Percentiles rank a stretch among this genome's conserved stretches.
Conservation (phyloP, 2,329 filamentous ascomycete species). For the Talaromyces sp. region DNA sequence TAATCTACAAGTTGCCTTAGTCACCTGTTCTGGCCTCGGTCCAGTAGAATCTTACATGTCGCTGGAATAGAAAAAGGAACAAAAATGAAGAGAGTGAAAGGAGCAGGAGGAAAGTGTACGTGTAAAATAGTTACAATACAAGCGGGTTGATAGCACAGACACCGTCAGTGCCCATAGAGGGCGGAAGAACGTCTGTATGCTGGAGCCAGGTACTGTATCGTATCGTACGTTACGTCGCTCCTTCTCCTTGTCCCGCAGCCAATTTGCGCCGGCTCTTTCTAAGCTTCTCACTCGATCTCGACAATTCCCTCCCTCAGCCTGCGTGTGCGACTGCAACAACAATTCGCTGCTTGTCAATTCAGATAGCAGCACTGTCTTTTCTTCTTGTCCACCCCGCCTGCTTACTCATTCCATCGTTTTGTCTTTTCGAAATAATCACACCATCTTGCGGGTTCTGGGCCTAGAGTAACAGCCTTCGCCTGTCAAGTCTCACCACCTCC, state of each 20-base stretch:
- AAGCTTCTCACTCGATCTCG: neutral
- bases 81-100: neutral
- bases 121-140: neutral
- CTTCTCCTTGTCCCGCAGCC: neutral
- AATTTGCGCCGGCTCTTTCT: neutral
- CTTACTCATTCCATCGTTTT: neutral
- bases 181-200: neutral
- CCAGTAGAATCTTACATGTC: neutral
- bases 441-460: neutral
- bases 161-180: neutral
- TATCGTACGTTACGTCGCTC: neutral
- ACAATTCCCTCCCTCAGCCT: neutral
- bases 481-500: neutral
- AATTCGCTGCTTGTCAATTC: neutral
- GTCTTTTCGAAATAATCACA: slow-evolving; percentile 1
- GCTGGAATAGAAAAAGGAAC: neutral
- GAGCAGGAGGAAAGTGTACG: neutral
- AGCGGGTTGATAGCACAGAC: neutral
- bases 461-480: neutral
- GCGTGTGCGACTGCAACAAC: neutral
- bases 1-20: neutral
- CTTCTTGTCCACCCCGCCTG: neutral
- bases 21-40: neutral
- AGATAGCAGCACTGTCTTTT: neutral
- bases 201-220: neutral